Evolutionary conservation across 2,329 filamentous ascomycete genomes (phyloP).

Genomic region (Aureobasidium sp.): DNA sequence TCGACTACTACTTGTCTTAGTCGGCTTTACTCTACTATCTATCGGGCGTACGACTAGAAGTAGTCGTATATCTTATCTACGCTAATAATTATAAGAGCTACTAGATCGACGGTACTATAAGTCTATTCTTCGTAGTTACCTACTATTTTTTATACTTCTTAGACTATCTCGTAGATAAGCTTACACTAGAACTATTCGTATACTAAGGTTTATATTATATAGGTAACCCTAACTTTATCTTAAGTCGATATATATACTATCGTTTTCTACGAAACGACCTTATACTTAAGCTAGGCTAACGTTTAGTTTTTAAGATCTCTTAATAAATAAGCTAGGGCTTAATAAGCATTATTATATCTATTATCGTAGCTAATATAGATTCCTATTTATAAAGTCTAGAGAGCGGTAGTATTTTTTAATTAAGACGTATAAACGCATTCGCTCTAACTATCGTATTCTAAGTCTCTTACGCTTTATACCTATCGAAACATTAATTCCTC

Average conservation of each 20-base stretch:
- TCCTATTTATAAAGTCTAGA: no score
- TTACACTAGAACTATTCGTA: neutral
- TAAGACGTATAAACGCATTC: no score
- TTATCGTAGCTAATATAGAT: no score
- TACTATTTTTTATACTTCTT: neutral
- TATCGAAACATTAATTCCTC: no score
- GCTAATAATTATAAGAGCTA: constrained; percentile 15
- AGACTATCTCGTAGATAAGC: neutral
- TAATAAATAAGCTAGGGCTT: no score
- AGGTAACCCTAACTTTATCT: neutral
- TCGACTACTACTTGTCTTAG: constrained; percentile 15
- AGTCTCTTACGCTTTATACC: no score
- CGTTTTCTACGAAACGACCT: neutral
- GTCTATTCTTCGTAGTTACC: neutral
- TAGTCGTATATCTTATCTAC: constrained; percentile 8
- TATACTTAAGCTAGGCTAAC: no score
- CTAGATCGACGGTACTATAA: neutral
- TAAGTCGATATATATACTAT: neutral
- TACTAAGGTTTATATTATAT: neutral
- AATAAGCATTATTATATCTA: no score
- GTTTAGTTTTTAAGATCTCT: no score
- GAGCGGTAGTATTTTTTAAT: no score
- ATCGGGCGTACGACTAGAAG: constrained; percentile 15
- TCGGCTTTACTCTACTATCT: constrained; percentile 8
- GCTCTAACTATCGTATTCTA: no score